These are phyloP conservation scores for Boletellus emodensis DNA, from an alignment of 768 basidiomycete genomes.

Conservation along the genomic window DNA sequence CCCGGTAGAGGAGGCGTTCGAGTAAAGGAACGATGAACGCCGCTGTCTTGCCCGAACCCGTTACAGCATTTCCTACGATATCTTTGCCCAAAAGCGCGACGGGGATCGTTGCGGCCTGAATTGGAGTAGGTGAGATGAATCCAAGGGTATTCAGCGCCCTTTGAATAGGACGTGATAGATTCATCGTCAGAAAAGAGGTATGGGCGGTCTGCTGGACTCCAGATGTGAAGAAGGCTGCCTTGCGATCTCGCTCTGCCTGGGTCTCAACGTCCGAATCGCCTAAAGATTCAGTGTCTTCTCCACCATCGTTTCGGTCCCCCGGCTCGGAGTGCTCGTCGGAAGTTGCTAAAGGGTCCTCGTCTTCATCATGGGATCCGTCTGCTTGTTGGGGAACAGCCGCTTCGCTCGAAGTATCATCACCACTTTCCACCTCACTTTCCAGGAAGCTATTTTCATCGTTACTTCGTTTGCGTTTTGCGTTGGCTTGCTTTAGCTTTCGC, in stretches of 20 bases:
- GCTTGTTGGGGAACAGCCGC: constrained; percentile 16
- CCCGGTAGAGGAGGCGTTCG: constrained; percentile 89
- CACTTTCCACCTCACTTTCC: constrained; percentile 32
- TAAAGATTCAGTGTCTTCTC: constrained; percentile 45
- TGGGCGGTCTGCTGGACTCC: constrained; percentile 51
- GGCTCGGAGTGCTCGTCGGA: constrained; percentile 29
- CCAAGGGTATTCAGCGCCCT: constrained; percentile 83
- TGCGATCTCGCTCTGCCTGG: constrained; percentile 59
- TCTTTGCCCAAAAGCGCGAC: constrained; percentile 93
- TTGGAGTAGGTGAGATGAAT: constrained; percentile 87
- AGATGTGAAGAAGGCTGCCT: constrained; percentile 84
- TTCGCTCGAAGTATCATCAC: constrained; percentile 3
- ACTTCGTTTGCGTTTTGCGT: constrained; percentile 60
- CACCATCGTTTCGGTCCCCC: constrained; percentile 27
- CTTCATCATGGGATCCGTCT: constrained; percentile 30
- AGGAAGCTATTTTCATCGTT: constrained; percentile 31
- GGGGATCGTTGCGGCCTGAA: constrained; percentile 92
- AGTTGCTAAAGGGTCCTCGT: constrained; percentile 32
- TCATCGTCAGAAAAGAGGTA: constrained; percentile 86
- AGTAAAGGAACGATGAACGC: constrained; percentile 94
- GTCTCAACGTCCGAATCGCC: constrained; percentile 61
- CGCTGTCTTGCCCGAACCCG: constrained; percentile 97
- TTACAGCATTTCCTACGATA: constrained; percentile 92
- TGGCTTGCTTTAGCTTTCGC: constrained; percentile 39
- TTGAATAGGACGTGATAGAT: constrained; percentile 89